phyloP scores from a whole-genome alignment of 805 yeast genomes.

The Ogataea henricii region DNA sequence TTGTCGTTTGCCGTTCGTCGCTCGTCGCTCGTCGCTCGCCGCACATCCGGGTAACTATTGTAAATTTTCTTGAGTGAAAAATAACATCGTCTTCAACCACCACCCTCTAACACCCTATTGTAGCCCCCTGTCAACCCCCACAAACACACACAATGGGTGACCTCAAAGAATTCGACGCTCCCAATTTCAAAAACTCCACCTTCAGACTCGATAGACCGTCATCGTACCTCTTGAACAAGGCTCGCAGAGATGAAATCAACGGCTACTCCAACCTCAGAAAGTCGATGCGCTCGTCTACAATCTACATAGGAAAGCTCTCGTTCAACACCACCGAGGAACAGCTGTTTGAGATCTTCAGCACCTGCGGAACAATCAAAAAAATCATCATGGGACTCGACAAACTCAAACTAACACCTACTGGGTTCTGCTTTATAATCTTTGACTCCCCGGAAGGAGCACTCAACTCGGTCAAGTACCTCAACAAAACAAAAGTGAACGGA shows the following conservation, averaged over 20 bases:
- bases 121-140: background rate
- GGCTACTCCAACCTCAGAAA: constrained; percentile 66
- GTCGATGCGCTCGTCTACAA: constrained; percentile 68
- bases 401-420: constrained; percentile 90
- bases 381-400: constrained; percentile 95
- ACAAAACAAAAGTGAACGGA: constrained; percentile 83
- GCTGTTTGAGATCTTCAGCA: constrained; percentile 80
- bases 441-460: constrained; percentile 68
- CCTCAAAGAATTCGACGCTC: constrained; percentile 48
- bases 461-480: constrained; percentile 78
- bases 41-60: constrained; percentile 2
- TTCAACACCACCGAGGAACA: constrained; percentile 95
- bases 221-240: constrained; percentile 64
- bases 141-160: constrained; percentile 20
- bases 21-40: background rate
- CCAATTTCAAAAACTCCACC: constrained; percentile 63
- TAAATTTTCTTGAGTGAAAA: background rate
- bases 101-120: no score
- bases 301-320: constrained; percentile 89
- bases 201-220: constrained; percentile 74
- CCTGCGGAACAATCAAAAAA: constrained; percentile 75
- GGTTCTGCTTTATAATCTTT: constrained; percentile 91
- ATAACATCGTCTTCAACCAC: background rate
- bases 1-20: no score
- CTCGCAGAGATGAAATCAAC: constrained; percentile 48